Percentiles rank a stretch among this genome's conserved stretches.
Evolutionary conservation across 2,329 filamentous ascomycete species (phyloP).

Genomic region (Thielaviopsis ethacetica): DNA sequence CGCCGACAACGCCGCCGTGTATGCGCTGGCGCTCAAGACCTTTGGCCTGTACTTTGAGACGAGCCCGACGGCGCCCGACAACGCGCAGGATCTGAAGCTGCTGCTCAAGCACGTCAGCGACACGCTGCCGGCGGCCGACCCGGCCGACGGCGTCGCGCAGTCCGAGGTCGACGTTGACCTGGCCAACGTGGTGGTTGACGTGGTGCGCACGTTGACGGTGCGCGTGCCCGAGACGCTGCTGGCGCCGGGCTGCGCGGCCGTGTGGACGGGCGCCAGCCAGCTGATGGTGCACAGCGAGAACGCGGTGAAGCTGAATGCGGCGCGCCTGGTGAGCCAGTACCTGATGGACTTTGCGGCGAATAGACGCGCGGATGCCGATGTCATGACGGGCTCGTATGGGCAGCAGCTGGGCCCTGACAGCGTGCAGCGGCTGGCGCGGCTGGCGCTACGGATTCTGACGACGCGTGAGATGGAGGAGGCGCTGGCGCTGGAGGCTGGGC

Average conservation of each 20-base stretch:
- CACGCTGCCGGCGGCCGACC: conserved; percentile 36
- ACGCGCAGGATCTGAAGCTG: conserved; percentile 50
- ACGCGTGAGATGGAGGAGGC: conserved; percentile 49
- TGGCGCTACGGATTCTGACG: conserved; percentile 38
- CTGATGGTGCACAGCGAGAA: conserved; percentile 57
- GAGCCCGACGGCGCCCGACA: conserved; percentile 38
- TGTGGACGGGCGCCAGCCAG: conserved; percentile 56
- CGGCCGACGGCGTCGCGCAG: conserved; percentile 19
- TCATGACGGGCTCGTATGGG: conserved; percentile 54
- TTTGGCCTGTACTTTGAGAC: conserved; percentile 73
- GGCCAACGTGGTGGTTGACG: conserved; percentile 54
- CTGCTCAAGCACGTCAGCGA: conserved; percentile 39
- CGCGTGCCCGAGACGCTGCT: conserved; percentile 49
- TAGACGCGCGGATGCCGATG: conserved; percentile 25
- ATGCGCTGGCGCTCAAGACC: conserved; percentile 59
- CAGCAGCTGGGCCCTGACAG: conserved; percentile 48
- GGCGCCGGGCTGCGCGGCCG: conserved; percentile 35
- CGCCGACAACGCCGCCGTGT: conserved; percentile 54
- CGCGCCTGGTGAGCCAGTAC: conserved; percentile 59
- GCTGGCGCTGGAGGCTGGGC: conserved; percentile 61
- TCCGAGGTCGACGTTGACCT: conserved; percentile 49
- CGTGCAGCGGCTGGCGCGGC: conserved; percentile 41
- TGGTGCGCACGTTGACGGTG: conserved; percentile 50
- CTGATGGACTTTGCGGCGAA: conserved; percentile 58
- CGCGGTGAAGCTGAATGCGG: conserved; percentile 60